Conservation (phyloP, 345 rosid species). For the Gossypium ekmanianum region DNA sequence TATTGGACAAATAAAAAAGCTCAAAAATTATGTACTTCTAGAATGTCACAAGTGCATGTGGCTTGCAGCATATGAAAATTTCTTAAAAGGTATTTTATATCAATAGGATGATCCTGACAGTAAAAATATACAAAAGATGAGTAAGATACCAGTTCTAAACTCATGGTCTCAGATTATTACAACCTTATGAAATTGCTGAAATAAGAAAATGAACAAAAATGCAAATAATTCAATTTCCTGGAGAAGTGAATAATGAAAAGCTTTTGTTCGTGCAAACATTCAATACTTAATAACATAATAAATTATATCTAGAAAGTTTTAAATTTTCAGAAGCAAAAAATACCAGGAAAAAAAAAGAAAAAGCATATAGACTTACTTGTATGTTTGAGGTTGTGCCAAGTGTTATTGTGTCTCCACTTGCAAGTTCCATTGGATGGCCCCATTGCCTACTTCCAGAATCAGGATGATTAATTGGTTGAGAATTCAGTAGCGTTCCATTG, state of each 20-base stretch:
- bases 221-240: not conserved
- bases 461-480: slow-evolving; percentile 56
- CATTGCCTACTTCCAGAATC: slow-evolving; percentile 69
- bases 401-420: slow-evolving; percentile 75
- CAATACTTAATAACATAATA: not conserved
- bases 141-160: not conserved
- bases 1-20: not conserved
- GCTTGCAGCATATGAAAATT: not conserved
- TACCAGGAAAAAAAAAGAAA: not conserved
- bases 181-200: not conserved
- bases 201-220: not conserved
- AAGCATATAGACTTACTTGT: slow-evolving; percentile 47
- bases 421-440: slow-evolving; percentile 75
- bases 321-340: not conserved
- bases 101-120: not conserved
- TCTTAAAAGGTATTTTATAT: slow-evolving; percentile 4
- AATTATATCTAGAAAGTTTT: slow-evolving; percentile 5
- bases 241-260: not conserved
- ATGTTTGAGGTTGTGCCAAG: slow-evolving; percentile 78
- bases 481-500: slow-evolving; percentile 91
- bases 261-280: slow-evolving; percentile 3
- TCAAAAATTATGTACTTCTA: not conserved
- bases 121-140: not conserved
- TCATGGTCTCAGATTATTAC: not conserved
- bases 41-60: not conserved